Evolutionary conservation across 441 rosid genomes (phyloP).

Genomic region (Gossypium schwendimanii): DNA sequence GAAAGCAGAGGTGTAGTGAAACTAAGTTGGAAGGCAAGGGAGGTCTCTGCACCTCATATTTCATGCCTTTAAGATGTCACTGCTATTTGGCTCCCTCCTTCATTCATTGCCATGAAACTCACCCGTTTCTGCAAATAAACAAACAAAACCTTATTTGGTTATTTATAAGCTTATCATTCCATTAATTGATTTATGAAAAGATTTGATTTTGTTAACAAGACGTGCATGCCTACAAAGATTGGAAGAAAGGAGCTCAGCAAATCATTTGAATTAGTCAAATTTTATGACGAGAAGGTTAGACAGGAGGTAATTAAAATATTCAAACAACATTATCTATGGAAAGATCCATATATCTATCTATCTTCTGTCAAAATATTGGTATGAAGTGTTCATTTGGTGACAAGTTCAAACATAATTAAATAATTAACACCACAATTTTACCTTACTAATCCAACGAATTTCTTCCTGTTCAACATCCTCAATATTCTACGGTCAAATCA

Average conservation of each 20-base stretch:
- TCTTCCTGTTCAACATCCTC: too few relatives aligned
- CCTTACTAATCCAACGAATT: too few relatives aligned
- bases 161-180: not conserved
- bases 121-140: conserved; percentile 57
- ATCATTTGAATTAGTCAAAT: not conserved
- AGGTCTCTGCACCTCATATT: not conserved
- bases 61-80: conserved; percentile 37
- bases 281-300: not conserved
- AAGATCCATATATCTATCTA: too few relatives aligned
- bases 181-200: not conserved
- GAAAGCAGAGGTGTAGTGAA: not conserved
- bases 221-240: not conserved
- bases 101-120: conserved; percentile 53
- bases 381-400: too few relatives aligned
- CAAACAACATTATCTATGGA: not conserved
- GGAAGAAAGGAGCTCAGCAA: not conserved
- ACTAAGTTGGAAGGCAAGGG: not conserved
- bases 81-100: conserved; percentile 53
- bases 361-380: too few relatives aligned
- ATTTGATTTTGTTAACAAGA: not conserved
- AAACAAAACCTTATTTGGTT: not conserved
- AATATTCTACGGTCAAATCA: too few relatives aligned
- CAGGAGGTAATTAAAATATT: not conserved
- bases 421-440: too few relatives aligned
- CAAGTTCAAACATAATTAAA: too few relatives aligned